phyloP scores from a whole-genome alignment of 2,329 filamentous ascomycete species.

The Helotiales sp. region DNA sequence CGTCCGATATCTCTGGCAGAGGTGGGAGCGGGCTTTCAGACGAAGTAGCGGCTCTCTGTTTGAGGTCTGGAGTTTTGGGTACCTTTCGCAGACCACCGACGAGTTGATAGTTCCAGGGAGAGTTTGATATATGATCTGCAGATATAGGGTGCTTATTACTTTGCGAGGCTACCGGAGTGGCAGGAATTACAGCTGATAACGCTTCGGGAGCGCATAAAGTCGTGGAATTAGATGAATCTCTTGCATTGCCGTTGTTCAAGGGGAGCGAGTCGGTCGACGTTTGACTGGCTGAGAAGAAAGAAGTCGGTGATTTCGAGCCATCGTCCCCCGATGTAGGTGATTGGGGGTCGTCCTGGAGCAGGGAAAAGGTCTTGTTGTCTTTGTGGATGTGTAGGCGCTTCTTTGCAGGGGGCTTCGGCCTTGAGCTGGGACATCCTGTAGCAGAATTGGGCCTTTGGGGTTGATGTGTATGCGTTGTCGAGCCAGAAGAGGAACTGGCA shows the following conservation, averaged over 20 bases:
- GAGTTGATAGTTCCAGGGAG: slow-evolving; percentile 43
- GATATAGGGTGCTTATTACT: slow-evolving; percentile 35
- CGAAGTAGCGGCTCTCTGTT: slow-evolving; percentile 34
- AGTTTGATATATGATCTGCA: slow-evolving; percentile 41
- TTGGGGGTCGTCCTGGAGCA: slow-evolving; percentile 37
- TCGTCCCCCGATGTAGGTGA: slow-evolving; percentile 29
- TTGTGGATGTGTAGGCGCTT: slow-evolving; percentile 40
- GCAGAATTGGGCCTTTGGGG: slow-evolving; percentile 35
- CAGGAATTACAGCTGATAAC: slow-evolving; percentile 28
- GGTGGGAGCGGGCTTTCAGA: slow-evolving; percentile 35
- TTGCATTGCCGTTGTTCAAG: slow-evolving; percentile 32
- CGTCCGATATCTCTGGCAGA: slow-evolving; percentile 36
- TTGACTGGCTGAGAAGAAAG: slow-evolving; percentile 30
- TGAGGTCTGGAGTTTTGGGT: slow-evolving; percentile 43
- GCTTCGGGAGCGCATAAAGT: slow-evolving; percentile 38
- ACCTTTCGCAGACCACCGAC: slow-evolving; percentile 45
- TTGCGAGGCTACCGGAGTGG: slow-evolving; percentile 35
- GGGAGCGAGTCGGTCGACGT: slow-evolving; percentile 38
- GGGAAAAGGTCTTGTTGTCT: slow-evolving; percentile 43
- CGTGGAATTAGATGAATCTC: slow-evolving; percentile 34
- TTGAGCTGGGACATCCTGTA: slow-evolving; percentile 37
- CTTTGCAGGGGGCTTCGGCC: slow-evolving; percentile 36
- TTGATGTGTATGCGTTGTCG: slow-evolving; percentile 34
- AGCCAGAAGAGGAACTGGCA: slow-evolving; percentile 27
- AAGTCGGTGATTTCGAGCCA: slow-evolving; percentile 30